These are phyloP conservation scores for Solanum etuberosum DNA, from an alignment of 257 asterid species.

Conservation along the genomic window DNA sequence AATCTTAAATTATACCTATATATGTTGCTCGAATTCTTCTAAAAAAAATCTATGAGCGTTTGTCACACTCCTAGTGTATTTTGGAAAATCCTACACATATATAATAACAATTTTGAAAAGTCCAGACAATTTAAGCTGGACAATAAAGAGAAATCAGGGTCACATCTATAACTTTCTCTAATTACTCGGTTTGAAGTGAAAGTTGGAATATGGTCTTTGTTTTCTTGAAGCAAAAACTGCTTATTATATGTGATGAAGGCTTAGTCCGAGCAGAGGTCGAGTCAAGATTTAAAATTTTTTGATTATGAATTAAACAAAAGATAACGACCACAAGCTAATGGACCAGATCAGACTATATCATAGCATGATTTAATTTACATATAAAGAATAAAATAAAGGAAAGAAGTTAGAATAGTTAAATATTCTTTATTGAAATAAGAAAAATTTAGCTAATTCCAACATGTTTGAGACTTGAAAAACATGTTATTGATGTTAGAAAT, in stretches of 20 bases:
- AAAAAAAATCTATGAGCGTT: too few relatives aligned
- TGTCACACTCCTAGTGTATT: background rate
- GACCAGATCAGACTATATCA: background rate
- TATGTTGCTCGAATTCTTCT: too few relatives aligned
- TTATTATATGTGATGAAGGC: background rate
- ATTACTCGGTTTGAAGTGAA: background rate
- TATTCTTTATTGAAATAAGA: background rate
- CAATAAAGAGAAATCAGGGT: too few relatives aligned
- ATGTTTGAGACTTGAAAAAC: background rate
- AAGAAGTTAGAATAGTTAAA: background rate
- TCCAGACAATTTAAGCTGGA: too few relatives aligned
- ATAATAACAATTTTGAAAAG: too few relatives aligned
- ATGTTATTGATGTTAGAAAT: background rate
- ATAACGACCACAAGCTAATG: background rate
- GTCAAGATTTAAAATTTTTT: too few relatives aligned
- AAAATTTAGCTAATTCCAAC: background rate
- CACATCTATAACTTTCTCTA: too few relatives aligned
- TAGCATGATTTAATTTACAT: background rate
- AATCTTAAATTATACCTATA: background rate
- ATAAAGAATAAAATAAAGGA: background rate
- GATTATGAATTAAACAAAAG: too few relatives aligned
- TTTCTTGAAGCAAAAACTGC: background rate
- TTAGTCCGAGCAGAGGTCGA: too few relatives aligned
- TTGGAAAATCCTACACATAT: too few relatives aligned
- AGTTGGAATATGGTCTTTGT: background rate